These are phyloP conservation scores for Wickerhamiella lipophila DNA, from an alignment of 805 yeast species.

Conservation along the genomic window DNA sequence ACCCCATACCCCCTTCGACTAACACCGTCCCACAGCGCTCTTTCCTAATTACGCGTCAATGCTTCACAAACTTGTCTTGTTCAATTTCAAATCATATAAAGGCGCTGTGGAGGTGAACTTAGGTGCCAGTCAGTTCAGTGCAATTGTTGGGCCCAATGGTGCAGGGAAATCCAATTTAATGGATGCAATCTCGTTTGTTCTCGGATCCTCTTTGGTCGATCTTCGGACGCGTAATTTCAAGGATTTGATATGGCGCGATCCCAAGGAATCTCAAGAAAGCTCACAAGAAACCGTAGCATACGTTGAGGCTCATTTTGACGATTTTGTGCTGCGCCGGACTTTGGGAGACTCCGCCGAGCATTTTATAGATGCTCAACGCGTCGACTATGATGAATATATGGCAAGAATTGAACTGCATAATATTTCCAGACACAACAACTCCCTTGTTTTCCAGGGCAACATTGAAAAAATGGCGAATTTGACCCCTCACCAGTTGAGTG, in stretches of 20 bases:
- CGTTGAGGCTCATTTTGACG: constrained; percentile 12
- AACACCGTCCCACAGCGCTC: background rate
- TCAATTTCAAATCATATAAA: constrained; percentile 82
- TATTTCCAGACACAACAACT: constrained; percentile 39
- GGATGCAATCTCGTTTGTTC: constrained; percentile 92
- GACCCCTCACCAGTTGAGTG: constrained; percentile 60
- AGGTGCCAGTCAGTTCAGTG: constrained; percentile 64
- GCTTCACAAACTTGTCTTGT: constrained; percentile 67
- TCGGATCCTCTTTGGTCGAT: constrained; percentile 67
- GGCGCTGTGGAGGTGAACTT: constrained; percentile 69
- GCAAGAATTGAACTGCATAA: constrained; percentile 40
- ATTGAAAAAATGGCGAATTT: constrained; percentile 88
- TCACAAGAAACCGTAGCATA: constrained; percentile 5
- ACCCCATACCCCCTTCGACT: too few species aligned
- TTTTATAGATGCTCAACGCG: constrained; percentile 15
- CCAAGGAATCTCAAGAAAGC: constrained; percentile 6
- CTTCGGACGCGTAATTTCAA: constrained; percentile 60
- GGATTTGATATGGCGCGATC: constrained; percentile 74
- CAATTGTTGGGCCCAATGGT: constrained; percentile 97
- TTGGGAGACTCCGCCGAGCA: background rate
- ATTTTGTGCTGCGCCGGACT: constrained; percentile 2
- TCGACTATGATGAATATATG: constrained; percentile 38
- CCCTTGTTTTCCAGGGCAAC: constrained; percentile 92
- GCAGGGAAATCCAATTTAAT: constrained; percentile 95
- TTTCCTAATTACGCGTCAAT: constrained; percentile 33